Evolutionary conservation across 306 rosid species (phyloP), one percentile per base, ranked within the genome.

Genomic region (Quercus gilva): DNA sequence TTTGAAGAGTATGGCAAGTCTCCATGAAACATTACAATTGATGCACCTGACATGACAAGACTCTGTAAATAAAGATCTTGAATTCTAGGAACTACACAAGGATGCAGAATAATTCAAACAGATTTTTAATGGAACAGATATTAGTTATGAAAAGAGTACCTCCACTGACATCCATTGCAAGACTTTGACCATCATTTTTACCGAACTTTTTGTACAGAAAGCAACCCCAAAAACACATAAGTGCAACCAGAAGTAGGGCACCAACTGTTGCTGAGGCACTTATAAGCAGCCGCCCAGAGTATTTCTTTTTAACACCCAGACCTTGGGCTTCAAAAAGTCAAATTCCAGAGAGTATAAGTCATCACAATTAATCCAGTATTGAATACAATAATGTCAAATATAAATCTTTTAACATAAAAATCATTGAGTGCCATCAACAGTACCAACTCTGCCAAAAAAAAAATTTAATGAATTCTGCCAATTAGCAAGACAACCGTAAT

Each of bases 141-240:
- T 60, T 68, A 85, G 78, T 56, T 29, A 78, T 26, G 79, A 83
- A 76, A 80, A 79, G 53, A 35, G 79, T 28, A 96, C 99, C 98
- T 96, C 96, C 90, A 81, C 96, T 83, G 61, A 93, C 96, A 75
- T 93, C 96, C 89, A 87, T 82, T 65, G 90, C 98, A 60, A 89
- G 87, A 81, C 91, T 87, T 81, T 86, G 85, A 69, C 52, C 77
- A 80, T 93, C 96, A 73, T 80, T 86, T 88, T 93, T 96, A 69
- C 98, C 97, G 37, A 95, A 93, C 86, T 90, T 95, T 71, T 93
- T 95, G 73, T 93, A 95, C 20, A 95, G 93, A 81, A 91, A 95
- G 87, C 99, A 95, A 74, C 99, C 99, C 99, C 99, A 95, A 87
- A 95, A 95, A 83, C 99, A 95, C 99, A 95, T 95, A 63, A 95